These are phyloP conservation scores for Leccinum pachyderme DNA, from an alignment of 1,284 basidiomycete species.

Conservation along the genomic window DNA sequence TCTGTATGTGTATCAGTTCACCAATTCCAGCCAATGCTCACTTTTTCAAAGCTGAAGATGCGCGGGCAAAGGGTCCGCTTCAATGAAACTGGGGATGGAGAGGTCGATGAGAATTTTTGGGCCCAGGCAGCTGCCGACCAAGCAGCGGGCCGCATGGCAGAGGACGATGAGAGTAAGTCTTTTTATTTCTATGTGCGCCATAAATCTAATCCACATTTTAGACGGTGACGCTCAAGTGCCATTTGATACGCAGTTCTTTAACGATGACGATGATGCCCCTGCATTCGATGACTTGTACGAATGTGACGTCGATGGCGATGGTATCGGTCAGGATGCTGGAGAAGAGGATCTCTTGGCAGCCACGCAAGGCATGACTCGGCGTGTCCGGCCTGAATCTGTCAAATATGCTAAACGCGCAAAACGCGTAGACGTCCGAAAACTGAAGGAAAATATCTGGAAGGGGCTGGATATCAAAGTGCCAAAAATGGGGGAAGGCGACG, in stretches of 20 bases:
- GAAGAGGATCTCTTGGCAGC: slow-evolving; percentile 87
- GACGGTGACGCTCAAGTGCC: slow-evolving; percentile 59
- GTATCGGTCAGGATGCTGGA: slow-evolving; percentile 50
- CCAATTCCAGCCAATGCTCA: slow-evolving; percentile 7
- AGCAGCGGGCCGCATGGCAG: slow-evolving; percentile 54
- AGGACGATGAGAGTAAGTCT: slow-evolving; percentile 62
- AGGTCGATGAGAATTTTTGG: slow-evolving; percentile 95
- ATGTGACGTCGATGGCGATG: slow-evolving; percentile 54
- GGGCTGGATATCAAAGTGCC: slow-evolving; percentile 75
- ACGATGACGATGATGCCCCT: slow-evolving; percentile 84
- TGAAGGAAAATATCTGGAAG: slow-evolving; percentile 99
- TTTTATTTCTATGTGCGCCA: not conserved
- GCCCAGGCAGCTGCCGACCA: slow-evolving; percentile 85
- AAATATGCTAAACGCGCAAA: slow-evolving; percentile 97
- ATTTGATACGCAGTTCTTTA: slow-evolving; percentile 97
- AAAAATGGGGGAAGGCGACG: slow-evolving; percentile 42
- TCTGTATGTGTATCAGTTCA: slow-evolving; percentile 51
- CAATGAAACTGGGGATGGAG: slow-evolving; percentile 67
- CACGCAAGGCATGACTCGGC: slow-evolving; percentile 76
- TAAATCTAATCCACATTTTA: slow-evolving; percentile 20
- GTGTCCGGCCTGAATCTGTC: slow-evolving; percentile 85
- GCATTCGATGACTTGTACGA: slow-evolving; percentile 74
- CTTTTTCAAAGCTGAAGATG: slow-evolving; percentile 68
- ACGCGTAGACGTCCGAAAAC: slow-evolving; percentile 91
- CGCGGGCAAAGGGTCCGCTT: slow-evolving; percentile 61